Conservation (phyloP, 495 filamentous ascomycete genomes). For the Evansstolkia leycettana region DNA sequence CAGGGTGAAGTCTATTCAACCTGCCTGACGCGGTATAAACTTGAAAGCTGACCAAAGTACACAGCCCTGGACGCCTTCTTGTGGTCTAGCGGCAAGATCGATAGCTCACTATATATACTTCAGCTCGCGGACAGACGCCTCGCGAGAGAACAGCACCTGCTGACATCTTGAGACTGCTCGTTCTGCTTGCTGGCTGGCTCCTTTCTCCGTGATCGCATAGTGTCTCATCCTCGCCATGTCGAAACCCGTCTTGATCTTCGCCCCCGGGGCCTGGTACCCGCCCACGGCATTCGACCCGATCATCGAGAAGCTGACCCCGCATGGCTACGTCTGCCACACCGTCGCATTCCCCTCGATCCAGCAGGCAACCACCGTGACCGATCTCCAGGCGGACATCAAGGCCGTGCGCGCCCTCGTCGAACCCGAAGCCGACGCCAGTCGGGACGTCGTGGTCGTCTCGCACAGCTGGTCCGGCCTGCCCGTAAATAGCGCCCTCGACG, state of each 20-base stretch:
- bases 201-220: no score
- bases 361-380: constrained; percentile 11
- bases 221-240: no score
- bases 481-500: constrained; percentile 34
- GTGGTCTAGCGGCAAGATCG: no score
- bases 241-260: constrained; percentile 23
- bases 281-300: constrained; percentile 19
- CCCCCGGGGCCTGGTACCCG: constrained; percentile 26
- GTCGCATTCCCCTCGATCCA: constrained; percentile 23
- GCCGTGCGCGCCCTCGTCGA: constrained; percentile 16
- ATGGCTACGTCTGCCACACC: constrained; percentile 13
- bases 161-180: no score
- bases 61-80: no score
- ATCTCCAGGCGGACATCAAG: constrained; percentile 19
- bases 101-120: no score
- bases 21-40: no score
- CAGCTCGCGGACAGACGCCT: no score
- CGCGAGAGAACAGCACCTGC: no score
- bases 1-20: no score
- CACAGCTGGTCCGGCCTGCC: constrained; percentile 41
- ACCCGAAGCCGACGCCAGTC: constrained; percentile 13
- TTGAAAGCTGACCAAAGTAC: no score
- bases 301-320: constrained; percentile 9
- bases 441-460: constrained; percentile 24
- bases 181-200: no score